Conservation (phyloP, 2,329 filamentous ascomycete species). For the Ampelomyces quisqualis region DNA sequence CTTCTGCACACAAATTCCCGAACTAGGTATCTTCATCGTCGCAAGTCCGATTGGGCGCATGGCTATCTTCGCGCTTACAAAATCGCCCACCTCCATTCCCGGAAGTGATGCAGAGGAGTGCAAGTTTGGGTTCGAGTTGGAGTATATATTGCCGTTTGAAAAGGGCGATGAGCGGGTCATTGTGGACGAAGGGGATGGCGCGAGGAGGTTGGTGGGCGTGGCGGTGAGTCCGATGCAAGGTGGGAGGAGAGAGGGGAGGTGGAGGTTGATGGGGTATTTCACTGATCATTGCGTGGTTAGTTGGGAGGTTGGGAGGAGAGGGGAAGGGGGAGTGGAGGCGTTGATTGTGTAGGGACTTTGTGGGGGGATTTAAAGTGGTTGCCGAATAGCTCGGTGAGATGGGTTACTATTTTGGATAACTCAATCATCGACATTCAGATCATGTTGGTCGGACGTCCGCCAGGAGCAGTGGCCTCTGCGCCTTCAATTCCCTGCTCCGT, state of each 20-base stretch:
- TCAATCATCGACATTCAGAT: too few relatives aligned
- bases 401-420: too few relatives aligned
- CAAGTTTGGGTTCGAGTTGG: conserved; percentile 54
- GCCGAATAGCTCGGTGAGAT: too few relatives aligned
- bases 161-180: conserved; percentile 9
- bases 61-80: conserved; percentile 57
- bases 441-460: too few relatives aligned
- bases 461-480: too few relatives aligned
- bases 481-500: too few relatives aligned
- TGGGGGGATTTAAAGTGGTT: too few relatives aligned
- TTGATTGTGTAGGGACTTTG: conserved; percentile 27
- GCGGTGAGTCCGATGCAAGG: conserved; percentile 66
- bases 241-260: conserved; percentile 23
- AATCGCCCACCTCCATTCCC: too few relatives aligned
- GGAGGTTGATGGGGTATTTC: conserved; percentile 66
- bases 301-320: conserved; percentile 60
- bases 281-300: conserved; percentile 67
- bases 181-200: conserved; percentile 5
- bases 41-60: conserved; percentile 68
- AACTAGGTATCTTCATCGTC: conserved; percentile 68
- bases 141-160: conserved; percentile 56
- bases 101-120: conserved; percentile 45
- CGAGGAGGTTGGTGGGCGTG: conserved; percentile 61
- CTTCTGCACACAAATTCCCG: conserved; percentile 65
- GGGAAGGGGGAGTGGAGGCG: conserved; percentile 16